Evolutionary conservation across 75 land plant genomes (phyloP), one percentile per base, ranked within the genome.

Genomic region (Pinus tabuliformis): DNA sequence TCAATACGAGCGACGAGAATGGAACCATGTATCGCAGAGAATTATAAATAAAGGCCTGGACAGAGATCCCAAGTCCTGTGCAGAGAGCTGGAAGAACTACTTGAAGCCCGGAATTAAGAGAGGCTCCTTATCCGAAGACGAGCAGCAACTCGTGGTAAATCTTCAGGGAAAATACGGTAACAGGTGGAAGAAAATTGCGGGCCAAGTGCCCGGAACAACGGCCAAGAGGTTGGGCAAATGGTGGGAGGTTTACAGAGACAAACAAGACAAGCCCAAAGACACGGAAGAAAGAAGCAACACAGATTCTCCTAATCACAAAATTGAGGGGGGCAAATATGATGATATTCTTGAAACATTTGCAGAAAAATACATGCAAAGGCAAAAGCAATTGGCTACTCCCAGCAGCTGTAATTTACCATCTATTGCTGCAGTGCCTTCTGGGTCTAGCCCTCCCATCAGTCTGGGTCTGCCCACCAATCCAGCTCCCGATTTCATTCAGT

Each of bases 161-260:
- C 91, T 96, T 68, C 99, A 96, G 76, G 89, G 92, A 18, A 96
- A 96, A 57, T 84, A 94, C 82, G 97, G 97, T 9, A 96, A 95
- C 83, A 96, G 90, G 75, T 96, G 97, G 97, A 95, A 96, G 82
- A 91, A 88, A 74, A 96, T 96, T 56, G 99, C 99, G 0, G 83
- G 89, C 45, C 88, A 93, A 78, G 88, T 93, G 70, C 95, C 93
- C 0, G 95, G 95, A 15, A 85, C 93, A 13, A 90, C 95, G 20
- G 91, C 95, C 13, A 93, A 93, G 80, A 79, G 93, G 57, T 73
- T 93, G 4, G 95, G 95, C 4, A 90, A 93, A 83, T 90, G 95
- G 95, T 93, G 95, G 95, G 95, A 93, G 52, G 91, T 91, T 12
- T 91, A 82, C 78, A 90, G 89, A 79, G 95, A 93, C 79, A 91